phyloP scores from a whole-genome alignment of 2,329 filamentous ascomycete genomes.

The Teratosphaeria nubilosa region DNA sequence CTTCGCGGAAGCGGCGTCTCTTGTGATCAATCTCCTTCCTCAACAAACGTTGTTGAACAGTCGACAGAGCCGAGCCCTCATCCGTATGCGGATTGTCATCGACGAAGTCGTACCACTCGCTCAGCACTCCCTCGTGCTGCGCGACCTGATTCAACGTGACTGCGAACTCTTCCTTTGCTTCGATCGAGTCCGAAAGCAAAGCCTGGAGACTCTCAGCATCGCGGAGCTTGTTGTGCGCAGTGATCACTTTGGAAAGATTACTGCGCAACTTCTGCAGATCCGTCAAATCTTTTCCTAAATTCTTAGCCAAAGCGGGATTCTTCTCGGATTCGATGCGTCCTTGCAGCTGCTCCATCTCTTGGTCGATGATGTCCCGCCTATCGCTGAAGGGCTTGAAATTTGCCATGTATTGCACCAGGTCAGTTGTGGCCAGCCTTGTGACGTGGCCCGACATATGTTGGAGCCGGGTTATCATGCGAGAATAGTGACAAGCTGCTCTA shows the following conservation, averaged over 20 bases:
- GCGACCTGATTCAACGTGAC: not conserved
- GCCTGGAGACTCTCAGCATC: not conserved
- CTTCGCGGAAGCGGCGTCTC: not conserved
- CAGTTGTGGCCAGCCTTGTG: not conserved
- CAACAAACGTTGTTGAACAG: not conserved
- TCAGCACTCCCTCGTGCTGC: not conserved
- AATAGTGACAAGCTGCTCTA: not conserved
- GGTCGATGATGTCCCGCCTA: not conserved
- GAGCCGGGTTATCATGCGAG: not conserved
- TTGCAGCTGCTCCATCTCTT: not conserved
- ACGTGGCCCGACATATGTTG: not conserved
- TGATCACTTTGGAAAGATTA: not conserved
- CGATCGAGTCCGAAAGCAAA: constrained; percentile 1
- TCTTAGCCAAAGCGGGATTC: not conserved
- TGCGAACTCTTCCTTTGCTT: constrained; percentile 2
- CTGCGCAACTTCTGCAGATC: not conserved
- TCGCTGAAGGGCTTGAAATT: constrained; percentile 1
- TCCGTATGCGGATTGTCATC: not conserved
- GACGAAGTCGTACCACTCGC: not conserved
- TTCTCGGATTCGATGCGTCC: not conserved
- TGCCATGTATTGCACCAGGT: not conserved
- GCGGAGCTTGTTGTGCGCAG: not conserved
- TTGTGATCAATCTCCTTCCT: not conserved
- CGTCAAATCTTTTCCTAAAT: not conserved
- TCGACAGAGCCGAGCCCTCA: not conserved